Evolutionary conservation across 2,329 filamentous ascomycete genomes (phyloP), one percentile per base, ranked within the genome.

Genomic region (Paraconiothyrium brasiliense): DNA sequence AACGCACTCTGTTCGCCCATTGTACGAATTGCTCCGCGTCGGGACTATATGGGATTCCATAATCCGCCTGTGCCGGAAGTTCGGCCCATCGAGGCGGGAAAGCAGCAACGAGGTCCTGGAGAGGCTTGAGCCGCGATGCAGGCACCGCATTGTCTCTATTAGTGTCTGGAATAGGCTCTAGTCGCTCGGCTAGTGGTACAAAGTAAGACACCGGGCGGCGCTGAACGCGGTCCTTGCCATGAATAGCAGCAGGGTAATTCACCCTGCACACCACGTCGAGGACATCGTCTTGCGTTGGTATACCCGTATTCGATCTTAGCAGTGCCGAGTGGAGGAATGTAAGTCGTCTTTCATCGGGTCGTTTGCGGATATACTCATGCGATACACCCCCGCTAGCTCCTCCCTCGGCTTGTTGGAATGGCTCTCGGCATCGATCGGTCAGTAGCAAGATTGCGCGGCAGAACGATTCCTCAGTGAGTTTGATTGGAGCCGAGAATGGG

Each of bases 261-360:
- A 43, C 22, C 16, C 20, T 54, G 13, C 50, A 43, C 3, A 43
- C 20, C 16, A 43, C 50, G 30, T 43, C 50, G 11, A 54, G 37
- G n/a, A 54, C 13, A 35, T 54, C 50, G 22, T 32, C 37, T 3
- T 54, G 50, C n/a, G 50, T 54, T n/a, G 50, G 22, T 37, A 37
- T 37, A 11, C 50, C 50, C 24, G 50, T 20, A 37, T 35, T 20
- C 43, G 37, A 20, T 14, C 2, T 30, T 35, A 32, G 3, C 13
- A 54, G 32, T 5, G 50, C 37, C 7, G 50, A 41, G 35, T 54
- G 20, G n/a, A 54, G 20, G 22, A 54, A 54, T 20, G 13, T 14
- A 16, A 54, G 22, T 30, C 34, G 50, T 20, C 11, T 54, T 41
- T 37, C 11, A 22, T 43, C 37, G 22, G 50, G 22, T 24, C 50